A percentile compares a stretch with the other conserved stretches of the same genome.
These are phyloP conservation scores for Ilex aquifolium DNA, from an alignment of 257 asterid species.

Conservation along the genomic window DNA sequence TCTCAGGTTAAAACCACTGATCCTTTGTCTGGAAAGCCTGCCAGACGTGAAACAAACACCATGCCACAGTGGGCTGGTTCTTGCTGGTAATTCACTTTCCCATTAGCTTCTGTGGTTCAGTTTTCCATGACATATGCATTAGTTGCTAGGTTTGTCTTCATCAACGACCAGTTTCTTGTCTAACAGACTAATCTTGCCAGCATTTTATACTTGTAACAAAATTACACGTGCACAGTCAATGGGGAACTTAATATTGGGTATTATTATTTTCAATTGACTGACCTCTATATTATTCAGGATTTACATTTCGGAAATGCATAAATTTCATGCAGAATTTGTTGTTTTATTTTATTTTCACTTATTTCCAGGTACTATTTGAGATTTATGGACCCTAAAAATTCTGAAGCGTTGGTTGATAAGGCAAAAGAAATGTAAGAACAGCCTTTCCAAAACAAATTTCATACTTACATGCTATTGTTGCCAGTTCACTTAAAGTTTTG, in stretches of 20 bases:
- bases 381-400: conserved; percentile 91
- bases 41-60: conserved; percentile 84
- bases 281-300: no score
- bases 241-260: no score
- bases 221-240: no score
- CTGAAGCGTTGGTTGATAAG: conserved; percentile 73
- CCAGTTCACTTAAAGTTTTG: background rate
- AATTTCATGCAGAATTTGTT: background rate
- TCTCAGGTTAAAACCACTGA: conserved; percentile 68
- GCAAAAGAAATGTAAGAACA: conserved; percentile 71
- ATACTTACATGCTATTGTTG: conserved; percentile 6
- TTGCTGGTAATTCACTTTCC: conserved; percentile 62
- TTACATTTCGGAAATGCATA: background rate
- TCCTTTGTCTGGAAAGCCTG: conserved; percentile 60
- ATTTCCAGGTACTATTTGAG: conserved; percentile 90
- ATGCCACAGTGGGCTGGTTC: conserved; percentile 99
- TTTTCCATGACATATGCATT: background rate
- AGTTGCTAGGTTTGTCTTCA: no score
- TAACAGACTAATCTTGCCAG: no score
- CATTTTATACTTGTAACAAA: no score
- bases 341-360: background rate
- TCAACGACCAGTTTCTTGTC: no score
- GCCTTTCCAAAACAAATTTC: conserved; percentile 1
- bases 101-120: conserved; percentile 7
- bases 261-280: no score